Percentiles rank a stretch among this genome's conserved stretches.
phyloP scores from a whole-genome alignment of 139 green algal species.

The Chlamydomonas asymmetrica region DNA sequence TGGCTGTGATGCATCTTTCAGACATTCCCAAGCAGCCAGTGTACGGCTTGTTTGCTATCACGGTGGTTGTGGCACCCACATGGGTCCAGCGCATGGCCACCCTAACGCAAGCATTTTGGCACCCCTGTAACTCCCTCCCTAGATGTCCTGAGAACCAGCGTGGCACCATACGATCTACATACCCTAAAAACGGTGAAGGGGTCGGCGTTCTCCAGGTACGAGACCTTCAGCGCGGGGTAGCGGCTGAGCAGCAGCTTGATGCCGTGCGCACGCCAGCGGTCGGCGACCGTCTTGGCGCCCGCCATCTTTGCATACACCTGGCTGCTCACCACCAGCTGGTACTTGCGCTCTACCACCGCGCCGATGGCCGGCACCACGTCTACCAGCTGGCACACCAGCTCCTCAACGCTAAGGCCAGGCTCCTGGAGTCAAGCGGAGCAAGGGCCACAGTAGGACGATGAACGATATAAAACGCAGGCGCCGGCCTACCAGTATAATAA shows the following conservation, averaged over 20 bases:
- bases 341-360: conserved; percentile 70
- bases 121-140: too few species aligned
- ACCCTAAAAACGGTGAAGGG: too few species aligned
- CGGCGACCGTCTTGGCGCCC: background rate
- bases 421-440: background rate
- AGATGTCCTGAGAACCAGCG: too few species aligned
- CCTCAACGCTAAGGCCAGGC: conserved; percentile 11
- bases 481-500: too few species aligned
- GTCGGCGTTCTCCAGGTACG: conserved; percentile 65
- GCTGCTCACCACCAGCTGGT: conserved; percentile 68
- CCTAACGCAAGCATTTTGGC: too few species aligned
- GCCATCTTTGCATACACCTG: conserved; percentile 49
- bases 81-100: too few species aligned
- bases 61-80: too few species aligned
- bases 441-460: background rate
- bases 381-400: conserved; percentile 17
- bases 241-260: conserved; percentile 41
- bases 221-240: conserved; percentile 56
- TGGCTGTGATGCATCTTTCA: too few species aligned
- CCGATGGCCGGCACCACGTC: conserved; percentile 37
- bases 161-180: too few species aligned
- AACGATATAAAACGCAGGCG: background rate
- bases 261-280: conserved; percentile 58
- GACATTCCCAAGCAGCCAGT: too few species aligned
- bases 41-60: too few species aligned